A percentile compares a stretch with the other conserved stretches of the same genome.
Conservation (phyloP, 768 basidiomycete species). For the Suillus clintonianus region DNA sequence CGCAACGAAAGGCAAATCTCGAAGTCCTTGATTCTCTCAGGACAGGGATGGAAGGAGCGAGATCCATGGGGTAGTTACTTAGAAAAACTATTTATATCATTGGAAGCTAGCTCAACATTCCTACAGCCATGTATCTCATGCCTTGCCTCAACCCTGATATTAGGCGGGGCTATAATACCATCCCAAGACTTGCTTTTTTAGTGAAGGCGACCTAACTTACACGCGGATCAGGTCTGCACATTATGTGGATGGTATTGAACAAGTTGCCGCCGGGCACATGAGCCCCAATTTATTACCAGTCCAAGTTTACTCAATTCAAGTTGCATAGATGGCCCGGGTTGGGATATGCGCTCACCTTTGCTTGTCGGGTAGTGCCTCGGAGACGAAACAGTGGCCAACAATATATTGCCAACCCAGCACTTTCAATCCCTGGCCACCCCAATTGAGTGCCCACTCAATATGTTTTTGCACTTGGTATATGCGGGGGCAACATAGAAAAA, state of each 20-base stretch:
- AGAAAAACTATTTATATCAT: background rate
- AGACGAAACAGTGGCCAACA: background rate
- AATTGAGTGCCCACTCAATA: no score
- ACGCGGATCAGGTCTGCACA: background rate
- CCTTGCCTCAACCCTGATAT: background rate
- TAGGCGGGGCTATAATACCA: background rate
- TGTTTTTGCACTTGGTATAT: no score
- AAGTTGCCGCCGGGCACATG: background rate
- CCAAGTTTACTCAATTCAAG: background rate
- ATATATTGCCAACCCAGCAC: background rate
- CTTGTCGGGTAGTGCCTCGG: no score
- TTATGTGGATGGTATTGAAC: no score
- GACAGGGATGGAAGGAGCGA: slow-evolving; percentile 21
- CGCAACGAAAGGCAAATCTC: slow-evolving; percentile 29
- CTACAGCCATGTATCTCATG: slow-evolving; percentile 24
- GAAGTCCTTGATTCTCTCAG: slow-evolving; percentile 21
- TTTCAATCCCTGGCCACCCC: background rate
- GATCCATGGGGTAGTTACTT: slow-evolving; percentile 10
- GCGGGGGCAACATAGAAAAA: no score
- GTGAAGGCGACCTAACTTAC: background rate
- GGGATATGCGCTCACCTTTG: background rate
- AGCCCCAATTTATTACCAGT: background rate
- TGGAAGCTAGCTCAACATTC: background rate
- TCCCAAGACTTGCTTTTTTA: background rate
- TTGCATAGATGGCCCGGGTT: no score